phyloP scores from a whole-genome alignment of 2,329 filamentous ascomycete species.

The Fusarium nurragi region DNA sequence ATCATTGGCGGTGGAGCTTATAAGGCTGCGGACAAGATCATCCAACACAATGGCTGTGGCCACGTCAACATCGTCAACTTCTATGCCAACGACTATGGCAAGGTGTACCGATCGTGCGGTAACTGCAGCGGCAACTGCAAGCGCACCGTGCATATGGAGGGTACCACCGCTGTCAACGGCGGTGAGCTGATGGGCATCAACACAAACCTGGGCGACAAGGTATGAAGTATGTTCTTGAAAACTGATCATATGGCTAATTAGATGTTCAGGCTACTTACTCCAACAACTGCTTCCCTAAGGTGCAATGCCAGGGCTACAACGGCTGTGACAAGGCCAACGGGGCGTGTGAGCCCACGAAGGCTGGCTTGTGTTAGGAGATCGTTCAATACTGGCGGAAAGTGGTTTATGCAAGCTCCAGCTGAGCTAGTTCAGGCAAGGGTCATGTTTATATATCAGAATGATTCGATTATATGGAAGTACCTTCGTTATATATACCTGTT shows the following conservation, averaged over 20 bases:
- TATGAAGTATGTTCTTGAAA: fast-evolving
- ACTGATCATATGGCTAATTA: not conserved
- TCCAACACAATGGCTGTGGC: constrained; percentile 60
- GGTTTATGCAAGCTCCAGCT: not conserved
- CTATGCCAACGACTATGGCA: constrained; percentile 58
- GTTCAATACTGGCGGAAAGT: too few species aligned
- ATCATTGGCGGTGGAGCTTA: constrained; percentile 58
- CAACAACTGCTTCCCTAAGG: constrained; percentile 44
- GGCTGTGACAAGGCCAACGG: constrained; percentile 45
- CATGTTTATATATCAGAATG: too few species aligned
- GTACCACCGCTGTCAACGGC: constrained; percentile 52
- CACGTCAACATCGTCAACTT: constrained; percentile 53
- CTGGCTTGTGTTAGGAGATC: constrained; percentile 41
- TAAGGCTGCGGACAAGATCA: constrained; percentile 56
- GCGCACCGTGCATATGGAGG: constrained; percentile 57
- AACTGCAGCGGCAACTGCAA: constrained; percentile 48
- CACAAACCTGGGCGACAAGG: constrained; percentile 49
- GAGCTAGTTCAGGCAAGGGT: too few species aligned
- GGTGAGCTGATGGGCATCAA: constrained; percentile 57
- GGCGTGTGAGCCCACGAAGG: constrained; percentile 44
- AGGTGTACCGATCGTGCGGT: constrained; percentile 47
- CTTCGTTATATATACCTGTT: too few species aligned
- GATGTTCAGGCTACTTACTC: constrained; percentile 39
- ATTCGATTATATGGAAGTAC: too few species aligned
- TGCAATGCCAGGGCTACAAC: constrained; percentile 46